Evolutionary conservation across 768 basidiomycete species (phyloP), one percentile per base, ranked within the genome.

Genomic region (Tulasnella sp.): DNA sequence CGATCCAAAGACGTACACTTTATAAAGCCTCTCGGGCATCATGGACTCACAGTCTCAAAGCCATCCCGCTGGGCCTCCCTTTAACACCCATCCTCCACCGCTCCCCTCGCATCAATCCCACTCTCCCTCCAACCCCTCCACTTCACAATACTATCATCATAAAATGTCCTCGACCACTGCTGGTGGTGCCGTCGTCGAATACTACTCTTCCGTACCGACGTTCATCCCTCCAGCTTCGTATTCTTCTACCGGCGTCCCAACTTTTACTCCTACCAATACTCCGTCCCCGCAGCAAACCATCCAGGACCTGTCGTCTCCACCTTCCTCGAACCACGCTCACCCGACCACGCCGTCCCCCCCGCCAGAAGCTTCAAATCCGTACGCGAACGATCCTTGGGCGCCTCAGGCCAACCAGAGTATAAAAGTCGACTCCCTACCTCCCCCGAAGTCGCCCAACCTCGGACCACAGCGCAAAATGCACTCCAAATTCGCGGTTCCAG

Each of bases 321-420:
- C 74, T 16, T 75, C 74, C 5, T 44, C 40, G 9, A 46, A 57
- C 73, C 73, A 35, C 37, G 73, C 42, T 26, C 73, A 74, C 61
- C 75, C 75, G 26, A 29, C 29, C 39, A 70, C 57, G 23, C 40
- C 67, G 6, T 32, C 69, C 16, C 48, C 55, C 35, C 35, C n/a
- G n/a, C 26, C 61, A 16, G 69, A 42, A 29, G 7, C 32, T 4
- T 32, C 44, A 23, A 70, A 77, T 67, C 73, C 73, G 9, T 74
- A 74, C 51, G 44, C 32, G 20, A 26, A 71, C 32, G 76, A 77
- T 42, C 76, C 76, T 6, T 77, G 76, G 76, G 37, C 76, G 9
- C 61, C 76, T n/a, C n/a, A 70, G 23, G 69, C 26, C 1, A 77
- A 77, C 51, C 40, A 77, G 26, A 77, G 76, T 69, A 72, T 77